Percentiles rank a stretch among this genome's conserved stretches.
These are phyloP conservation scores for Diplodia scrobiculata DNA, from an alignment of 2,329 filamentous ascomycete species.

Conservation along the genomic window DNA sequence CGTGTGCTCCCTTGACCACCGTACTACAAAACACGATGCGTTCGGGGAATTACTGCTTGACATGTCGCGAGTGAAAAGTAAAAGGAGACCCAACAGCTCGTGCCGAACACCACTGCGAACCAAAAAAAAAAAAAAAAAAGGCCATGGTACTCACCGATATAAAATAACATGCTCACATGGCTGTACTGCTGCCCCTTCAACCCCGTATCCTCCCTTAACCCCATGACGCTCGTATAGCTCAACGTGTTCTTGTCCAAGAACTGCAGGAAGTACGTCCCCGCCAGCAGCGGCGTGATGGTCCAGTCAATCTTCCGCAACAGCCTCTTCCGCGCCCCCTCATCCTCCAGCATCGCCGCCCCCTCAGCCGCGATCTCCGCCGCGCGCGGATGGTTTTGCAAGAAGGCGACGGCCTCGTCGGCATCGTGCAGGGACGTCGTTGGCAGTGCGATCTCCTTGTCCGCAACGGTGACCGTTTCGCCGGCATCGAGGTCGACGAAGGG, in stretches of 20 bases:
- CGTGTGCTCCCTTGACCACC: no score
- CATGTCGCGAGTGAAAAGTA: background rate
- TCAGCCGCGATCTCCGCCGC: slow-evolving; percentile 38
- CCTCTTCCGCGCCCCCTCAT: slow-evolving; percentile 30
- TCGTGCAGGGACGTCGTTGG: slow-evolving; percentile 30
- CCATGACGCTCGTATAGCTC: slow-evolving; percentile 64
- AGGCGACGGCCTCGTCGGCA: slow-evolving; percentile 45
- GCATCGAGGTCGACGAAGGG: background rate
- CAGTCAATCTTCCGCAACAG: slow-evolving; percentile 29
- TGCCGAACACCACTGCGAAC: background rate
- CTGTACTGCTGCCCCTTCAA: slow-evolving; percentile 36
- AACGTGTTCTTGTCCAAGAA: slow-evolving; percentile 65
- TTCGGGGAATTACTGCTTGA: no score
- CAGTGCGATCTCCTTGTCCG: background rate
- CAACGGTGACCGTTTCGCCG: background rate
- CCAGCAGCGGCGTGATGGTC: slow-evolving; percentile 40
- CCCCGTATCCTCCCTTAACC: slow-evolving; percentile 57
- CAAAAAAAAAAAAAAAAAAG: background rate
- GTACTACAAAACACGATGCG: no score
- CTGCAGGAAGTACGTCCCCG: slow-evolving; percentile 65
- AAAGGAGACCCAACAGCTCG: background rate
- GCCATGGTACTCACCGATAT: slow-evolving; percentile 28
- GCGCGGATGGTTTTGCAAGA: slow-evolving; percentile 39
- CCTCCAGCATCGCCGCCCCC: slow-evolving; percentile 36
- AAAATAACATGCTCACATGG: slow-evolving; percentile 32